These are phyloP conservation scores for Chondrus crispus DNA, from an alignment of 23 red algal species.

Conservation along the genomic window DNA sequence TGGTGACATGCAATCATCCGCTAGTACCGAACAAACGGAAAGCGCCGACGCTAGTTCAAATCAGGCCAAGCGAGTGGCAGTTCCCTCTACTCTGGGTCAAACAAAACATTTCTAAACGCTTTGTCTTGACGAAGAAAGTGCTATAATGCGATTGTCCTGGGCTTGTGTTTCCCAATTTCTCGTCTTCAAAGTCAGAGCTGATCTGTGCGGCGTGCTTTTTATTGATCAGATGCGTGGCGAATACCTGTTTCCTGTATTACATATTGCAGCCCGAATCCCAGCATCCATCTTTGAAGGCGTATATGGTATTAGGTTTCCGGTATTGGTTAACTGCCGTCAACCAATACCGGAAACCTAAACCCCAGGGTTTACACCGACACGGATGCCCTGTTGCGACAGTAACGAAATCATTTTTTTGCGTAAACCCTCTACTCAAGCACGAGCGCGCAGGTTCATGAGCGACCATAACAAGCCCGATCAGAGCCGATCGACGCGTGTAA, in stretches of 20 bases:
- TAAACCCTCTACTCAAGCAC: conserved; percentile 72
- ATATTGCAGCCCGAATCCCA: conserved; percentile 69
- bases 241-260: conserved; percentile 33
- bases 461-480: conserved; percentile 73
- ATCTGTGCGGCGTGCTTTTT: conserved; percentile 83
- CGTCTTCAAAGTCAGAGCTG: conserved; percentile 74
- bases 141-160: conserved; percentile 95
- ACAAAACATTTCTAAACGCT: conserved; percentile 98
- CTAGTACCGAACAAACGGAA: background rate
- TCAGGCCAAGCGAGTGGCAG: conserved; percentile 73
- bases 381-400: no score
- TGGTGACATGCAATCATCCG: no score
- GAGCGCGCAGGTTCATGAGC: conserved; percentile 81
- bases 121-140: conserved; percentile 40
- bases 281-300: conserved; percentile 35
- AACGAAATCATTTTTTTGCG: no score
- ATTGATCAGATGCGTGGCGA: conserved; percentile 89
- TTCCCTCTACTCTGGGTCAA: conserved; percentile 88
- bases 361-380: no score
- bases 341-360: no score
- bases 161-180: conserved; percentile 96
- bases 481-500: conserved; percentile 70
- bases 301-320: conserved; percentile 77
- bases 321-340: no score
- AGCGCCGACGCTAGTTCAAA: background rate